These are phyloP conservation scores for Earliella scabrosa DNA, from an alignment of 1,284 basidiomycete species.

Conservation along the genomic window DNA sequence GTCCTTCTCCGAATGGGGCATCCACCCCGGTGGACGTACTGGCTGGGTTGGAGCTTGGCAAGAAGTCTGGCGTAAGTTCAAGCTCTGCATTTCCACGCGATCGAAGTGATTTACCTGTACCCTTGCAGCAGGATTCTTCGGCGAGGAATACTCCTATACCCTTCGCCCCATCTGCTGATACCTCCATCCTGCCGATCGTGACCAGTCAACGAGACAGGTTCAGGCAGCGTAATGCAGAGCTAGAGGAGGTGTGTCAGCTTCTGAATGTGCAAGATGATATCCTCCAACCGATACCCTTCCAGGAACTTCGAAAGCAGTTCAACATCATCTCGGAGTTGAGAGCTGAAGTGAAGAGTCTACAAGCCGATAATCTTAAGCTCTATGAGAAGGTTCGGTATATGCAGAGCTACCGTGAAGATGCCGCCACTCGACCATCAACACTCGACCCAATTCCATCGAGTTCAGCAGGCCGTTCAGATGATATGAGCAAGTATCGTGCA, in stretches of 20 bases:
- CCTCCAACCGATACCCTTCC: not conserved
- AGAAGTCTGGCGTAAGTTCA: conserved; percentile 41
- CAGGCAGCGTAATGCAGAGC: conserved; percentile 92
- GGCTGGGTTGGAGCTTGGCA: conserved; percentile 75
- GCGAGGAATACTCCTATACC: conserved; percentile 64
- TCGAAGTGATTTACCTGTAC: not conserved
- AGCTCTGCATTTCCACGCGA: not conserved
- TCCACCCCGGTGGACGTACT: conserved; percentile 47
- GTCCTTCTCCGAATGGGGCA: conserved; percentile 20
- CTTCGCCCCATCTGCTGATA: conserved; percentile 79
- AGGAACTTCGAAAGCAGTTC: conserved; percentile 95
- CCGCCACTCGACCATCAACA: conserved; percentile 56
- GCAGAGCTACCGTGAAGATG: conserved; percentile 88
- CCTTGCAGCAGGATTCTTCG: conserved; percentile 47
- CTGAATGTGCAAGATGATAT: not conserved
- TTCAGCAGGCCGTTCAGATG: conserved; percentile 53
- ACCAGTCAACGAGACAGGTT: conserved; percentile 96
- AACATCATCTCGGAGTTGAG: conserved; percentile 91
- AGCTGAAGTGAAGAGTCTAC: conserved; percentile 72
- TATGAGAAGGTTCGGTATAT: conserved; percentile 98
- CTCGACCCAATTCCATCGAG: conserved; percentile 68
- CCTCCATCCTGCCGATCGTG: conserved; percentile 93
- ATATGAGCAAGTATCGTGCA: conserved; percentile 87
- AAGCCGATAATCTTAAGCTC: conserved; percentile 91
- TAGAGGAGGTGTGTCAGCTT: conserved; percentile 79